A percentile compares a stretch with the other conserved stretches of the same genome.
These are phyloP conservation scores for Funneliformis caledonium DNA, from an alignment of 371 early-diverging fungal species.

Conservation along the genomic window DNA sequence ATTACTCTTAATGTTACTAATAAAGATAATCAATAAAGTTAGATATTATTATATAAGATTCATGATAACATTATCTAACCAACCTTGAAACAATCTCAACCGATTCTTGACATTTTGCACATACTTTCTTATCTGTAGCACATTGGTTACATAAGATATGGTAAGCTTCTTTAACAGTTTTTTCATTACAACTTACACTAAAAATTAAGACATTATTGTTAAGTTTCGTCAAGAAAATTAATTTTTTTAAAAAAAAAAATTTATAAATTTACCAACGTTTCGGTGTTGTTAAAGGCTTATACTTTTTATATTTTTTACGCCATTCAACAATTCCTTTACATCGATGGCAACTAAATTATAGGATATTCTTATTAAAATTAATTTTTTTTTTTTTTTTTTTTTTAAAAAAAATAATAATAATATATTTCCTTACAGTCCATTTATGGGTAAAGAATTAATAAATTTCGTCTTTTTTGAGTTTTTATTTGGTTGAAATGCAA, in stretches of 20 bases:
- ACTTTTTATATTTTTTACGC: slow-evolving; percentile 94
- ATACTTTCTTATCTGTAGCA: slow-evolving; percentile 78
- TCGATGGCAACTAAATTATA: slow-evolving; percentile 57
- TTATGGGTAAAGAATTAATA: slow-evolving; percentile 82
- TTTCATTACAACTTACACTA: slow-evolving; percentile 78
- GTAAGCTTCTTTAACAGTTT: slow-evolving; percentile 91
- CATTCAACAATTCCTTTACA: slow-evolving; percentile 91
- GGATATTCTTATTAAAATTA: neutral
- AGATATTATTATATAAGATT: too few relatives aligned
- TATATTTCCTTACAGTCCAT: slow-evolving; percentile 66
- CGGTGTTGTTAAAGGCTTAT: slow-evolving; percentile 91
- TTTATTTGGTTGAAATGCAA: slow-evolving; percentile 88
- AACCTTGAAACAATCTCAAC: slow-evolving; percentile 68
- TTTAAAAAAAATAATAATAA: neutral
- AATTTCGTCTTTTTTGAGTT: slow-evolving; percentile 76
- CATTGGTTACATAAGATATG: slow-evolving; percentile 93
- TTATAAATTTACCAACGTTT: slow-evolving; percentile 78
- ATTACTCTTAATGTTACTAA: slow-evolving; percentile 57
- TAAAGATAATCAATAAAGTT: too few relatives aligned
- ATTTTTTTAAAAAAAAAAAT: neutral
- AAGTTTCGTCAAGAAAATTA: slow-evolving; percentile 17
- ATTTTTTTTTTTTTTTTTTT: neutral
- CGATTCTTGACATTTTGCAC: slow-evolving; percentile 89
- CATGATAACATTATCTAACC: neutral
- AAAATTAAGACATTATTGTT: neutral